Conservation (phyloP, 176 grass and related monocot species). For the Otatea glauca region DNA sequence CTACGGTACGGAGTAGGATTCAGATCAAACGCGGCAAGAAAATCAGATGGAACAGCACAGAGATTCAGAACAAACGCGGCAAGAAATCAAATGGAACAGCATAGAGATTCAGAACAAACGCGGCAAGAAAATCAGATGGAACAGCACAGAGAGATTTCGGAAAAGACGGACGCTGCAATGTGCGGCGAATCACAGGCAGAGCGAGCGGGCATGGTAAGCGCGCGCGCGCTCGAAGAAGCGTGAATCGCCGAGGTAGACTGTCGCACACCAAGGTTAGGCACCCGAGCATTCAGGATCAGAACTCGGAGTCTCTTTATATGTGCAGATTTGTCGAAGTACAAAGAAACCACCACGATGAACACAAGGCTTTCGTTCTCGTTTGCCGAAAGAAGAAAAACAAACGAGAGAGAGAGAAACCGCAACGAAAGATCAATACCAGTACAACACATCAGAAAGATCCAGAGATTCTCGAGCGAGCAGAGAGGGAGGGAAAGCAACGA, state of each 20-base stretch:
- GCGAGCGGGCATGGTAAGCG: background rate
- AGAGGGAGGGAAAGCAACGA: background rate
- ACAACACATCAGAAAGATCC: background rate
- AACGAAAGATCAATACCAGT: background rate
- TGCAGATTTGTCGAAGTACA: background rate
- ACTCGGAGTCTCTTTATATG: slow-evolving; percentile 48
- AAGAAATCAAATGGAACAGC: too few species aligned
- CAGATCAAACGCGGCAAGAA: background rate
- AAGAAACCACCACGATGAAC: background rate
- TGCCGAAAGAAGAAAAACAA: background rate
- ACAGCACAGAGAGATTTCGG: background rate
- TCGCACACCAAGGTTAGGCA: slow-evolving; percentile 55
- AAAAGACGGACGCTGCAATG: background rate
- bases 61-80: background rate
- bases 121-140: background rate
- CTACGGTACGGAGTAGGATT: too few species aligned
- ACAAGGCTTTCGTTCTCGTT: background rate
- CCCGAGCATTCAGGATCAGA: slow-evolving; percentile 45
- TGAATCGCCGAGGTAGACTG: background rate
- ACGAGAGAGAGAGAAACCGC: background rate
- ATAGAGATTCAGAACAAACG: background rate
- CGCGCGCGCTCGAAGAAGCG: background rate
- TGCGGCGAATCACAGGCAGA: slow-evolving; percentile 14
- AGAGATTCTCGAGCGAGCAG: background rate
- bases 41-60: background rate